Base-by-base conservation (phyloP, 805 yeast species). In the Candida parachauliodes region DNA sequence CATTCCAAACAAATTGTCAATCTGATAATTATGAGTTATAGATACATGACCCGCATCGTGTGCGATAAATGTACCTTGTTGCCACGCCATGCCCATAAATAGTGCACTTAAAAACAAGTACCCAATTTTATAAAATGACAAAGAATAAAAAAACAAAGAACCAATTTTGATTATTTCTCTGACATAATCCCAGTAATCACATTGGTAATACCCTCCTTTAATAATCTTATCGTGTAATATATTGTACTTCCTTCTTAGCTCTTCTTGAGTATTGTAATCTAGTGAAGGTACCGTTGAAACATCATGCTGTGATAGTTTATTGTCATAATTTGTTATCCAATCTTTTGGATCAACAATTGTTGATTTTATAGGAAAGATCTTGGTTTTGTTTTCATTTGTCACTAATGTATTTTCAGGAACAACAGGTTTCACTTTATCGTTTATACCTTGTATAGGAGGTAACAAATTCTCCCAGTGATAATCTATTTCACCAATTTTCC, bases 11-110 rank as follows among this genome's bases (percentile, higher is more conserved):
- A 83, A 55, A 52, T 82, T 88, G 57, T 88, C 96, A 8, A 76
- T 32, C 47, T 80, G 83, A 59, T 83, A 88, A 49, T 83, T 68
- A 55, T 88, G 96, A 0, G 95, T 81, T 36, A 88, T 82, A 2
- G 88, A 74, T 10, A 85, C 73, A 55, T 88, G 96, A 5, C 95
- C 95, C 0, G 95, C 88, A 58, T 88, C 96, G 52, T 88, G 96
- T 1, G 82, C 96, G 36, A 86, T 80, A 55, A 88, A 88, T 2
- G 87, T 83, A 55, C 85, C 69, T 57, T 88, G 96, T 48, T 88
- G 96, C 96, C 96, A 88, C 7, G 82, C 85, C 31, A 78, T 51
- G 0, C 93, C 96, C 41, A 88, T 63, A 37, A 61, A 61, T 5
- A 80, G 40, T 0, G 93, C 95, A 48, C 88, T 79, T 18, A 71